Conservation (phyloP, 176 grass and related monocot species). For the Zea luxurians region DNA sequence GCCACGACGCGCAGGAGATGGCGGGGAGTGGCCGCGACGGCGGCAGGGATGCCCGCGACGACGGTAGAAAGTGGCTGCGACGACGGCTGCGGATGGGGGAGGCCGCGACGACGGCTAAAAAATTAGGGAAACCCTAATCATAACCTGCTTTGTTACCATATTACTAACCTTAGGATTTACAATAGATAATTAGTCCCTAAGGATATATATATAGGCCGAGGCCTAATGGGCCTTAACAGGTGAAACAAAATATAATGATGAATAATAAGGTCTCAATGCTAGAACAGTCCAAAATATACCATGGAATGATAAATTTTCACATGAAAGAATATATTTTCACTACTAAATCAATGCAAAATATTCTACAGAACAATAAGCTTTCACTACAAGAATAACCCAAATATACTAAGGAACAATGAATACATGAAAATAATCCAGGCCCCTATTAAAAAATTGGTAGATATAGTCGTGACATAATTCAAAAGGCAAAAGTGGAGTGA, state of each 20-base stretch:
- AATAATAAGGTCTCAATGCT: background rate
- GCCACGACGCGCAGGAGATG: too few relatives aligned
- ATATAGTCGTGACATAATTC: background rate
- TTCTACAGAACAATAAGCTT: background rate
- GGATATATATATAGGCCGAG: too few relatives aligned
- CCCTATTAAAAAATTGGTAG: background rate
- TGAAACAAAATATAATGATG: background rate
- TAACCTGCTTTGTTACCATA: too few relatives aligned
- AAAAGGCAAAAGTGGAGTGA: background rate
- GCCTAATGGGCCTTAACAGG: too few relatives aligned
- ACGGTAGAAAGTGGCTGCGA: too few relatives aligned
- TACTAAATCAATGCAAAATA: background rate
- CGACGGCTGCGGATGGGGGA: too few relatives aligned
- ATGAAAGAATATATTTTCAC: background rate
- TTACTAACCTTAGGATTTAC: too few relatives aligned
- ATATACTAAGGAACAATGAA: background rate
- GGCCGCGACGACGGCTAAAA: too few relatives aligned
- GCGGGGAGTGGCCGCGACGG: too few relatives aligned
- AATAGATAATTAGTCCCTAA: too few relatives aligned
- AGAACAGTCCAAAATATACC: background rate
- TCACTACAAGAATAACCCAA: background rate
- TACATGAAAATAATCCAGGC: background rate
- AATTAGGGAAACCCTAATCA: too few relatives aligned
- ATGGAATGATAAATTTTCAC: background rate
- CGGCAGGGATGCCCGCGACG: too few relatives aligned